A percentile compares a stretch with the other conserved stretches of the same genome.
These are phyloP conservation scores for Boletus eberwhitei DNA, from an alignment of 768 basidiomycete genomes.

Conservation along the genomic window DNA sequence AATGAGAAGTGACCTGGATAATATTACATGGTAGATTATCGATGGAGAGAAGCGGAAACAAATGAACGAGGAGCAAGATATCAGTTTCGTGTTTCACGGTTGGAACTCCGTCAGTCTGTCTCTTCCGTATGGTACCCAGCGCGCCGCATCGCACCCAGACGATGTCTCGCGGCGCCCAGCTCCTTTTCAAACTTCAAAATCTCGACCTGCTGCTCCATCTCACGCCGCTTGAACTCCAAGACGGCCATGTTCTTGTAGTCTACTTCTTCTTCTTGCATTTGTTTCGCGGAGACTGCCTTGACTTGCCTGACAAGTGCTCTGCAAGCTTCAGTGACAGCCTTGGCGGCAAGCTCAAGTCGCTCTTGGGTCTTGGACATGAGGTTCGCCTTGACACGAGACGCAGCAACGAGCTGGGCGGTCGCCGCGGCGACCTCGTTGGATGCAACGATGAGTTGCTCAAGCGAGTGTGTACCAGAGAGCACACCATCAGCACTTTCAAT, in stretches of 20 bases:
- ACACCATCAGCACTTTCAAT: slow-evolving; percentile 99
- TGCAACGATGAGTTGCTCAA: slow-evolving; percentile 99
- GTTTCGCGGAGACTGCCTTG: slow-evolving; percentile 87
- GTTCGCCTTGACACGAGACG: slow-evolving; percentile 96
- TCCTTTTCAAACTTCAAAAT: slow-evolving; percentile 97
- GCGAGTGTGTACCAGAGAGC: slow-evolving; percentile 90
- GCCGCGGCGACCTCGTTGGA: slow-evolving; percentile 98
- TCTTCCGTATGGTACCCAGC: slow-evolving; percentile 89
- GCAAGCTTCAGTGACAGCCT: slow-evolving; percentile 97
- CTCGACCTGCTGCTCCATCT: slow-evolving; percentile 99
- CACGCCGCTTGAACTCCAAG: slow-evolving; percentile 93
- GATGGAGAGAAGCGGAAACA: slow-evolving; percentile 10
- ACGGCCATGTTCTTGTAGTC: slow-evolving; percentile 89
- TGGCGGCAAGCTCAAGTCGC: slow-evolving; percentile 91
- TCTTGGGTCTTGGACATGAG: slow-evolving; percentile 99
- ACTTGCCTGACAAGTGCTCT: slow-evolving; percentile 95
- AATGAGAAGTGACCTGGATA: slow-evolving; percentile 1
- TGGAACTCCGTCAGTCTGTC: slow-evolving; percentile 47
- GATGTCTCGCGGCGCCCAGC: slow-evolving; percentile 79
- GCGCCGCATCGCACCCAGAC: slow-evolving; percentile 79
- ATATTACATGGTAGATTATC: slow-evolving; percentile 28
- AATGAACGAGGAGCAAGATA: not conserved
- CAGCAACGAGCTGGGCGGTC: slow-evolving; percentile 97
- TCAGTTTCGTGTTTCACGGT: not conserved
- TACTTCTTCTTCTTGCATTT: slow-evolving; percentile 74